Base-by-base conservation (phyloP, 441 rosid genomes). In the Daphne laureola region DNA sequence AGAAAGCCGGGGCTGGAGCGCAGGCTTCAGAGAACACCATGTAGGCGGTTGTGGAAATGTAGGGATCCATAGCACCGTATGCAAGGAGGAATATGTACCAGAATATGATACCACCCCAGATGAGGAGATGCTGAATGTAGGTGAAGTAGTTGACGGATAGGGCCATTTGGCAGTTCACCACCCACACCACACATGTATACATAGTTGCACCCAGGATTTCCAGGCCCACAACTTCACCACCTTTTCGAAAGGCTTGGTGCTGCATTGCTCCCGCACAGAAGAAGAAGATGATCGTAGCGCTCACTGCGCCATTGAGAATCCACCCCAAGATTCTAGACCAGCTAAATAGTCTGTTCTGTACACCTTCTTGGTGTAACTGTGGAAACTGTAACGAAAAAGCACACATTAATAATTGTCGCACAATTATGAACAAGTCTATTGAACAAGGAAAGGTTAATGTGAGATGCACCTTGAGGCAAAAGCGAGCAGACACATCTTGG, bases 161-260 rank as follows among this genome's bases (percentile, higher is more conserved):
- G 15, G 90, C 96, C 90, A 93, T 89, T 49, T 89, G 97, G 64
- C 90, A 81, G 73, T 93, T 93, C 46, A 90, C 97, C 4, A 79
- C 86, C 88, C 96, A 90, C 5, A 89, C 90, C 0, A 83, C 66
- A 3, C 98, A 87, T 0, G 97, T 89, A 75, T 93, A 90, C 87
- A 89, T 78, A 53, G 87, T 84, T 14, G 92, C 78, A 0, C 97
- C 98, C 0, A 93, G 81, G 65, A 83, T 73, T 61, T 87, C 95
- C 46, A 81, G 45, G 13, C 82, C 90, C 0, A 72, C 89, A 1
- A 89, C 86, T 78, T 87, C 82, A 17, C 98, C 98, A 0, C 84
- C 81, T 70, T 73, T 69, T 60, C 79, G 71, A 45, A 89, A 87
- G 40, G 95, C 84, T 63, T 89, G 96, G 54, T 72, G 68, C 55